A percentile compares a stretch with the other conserved stretches of the same genome.
Conservation (phyloP, 495 filamentous ascomycete genomes). For the Aspergillus ellipticus region DNA sequence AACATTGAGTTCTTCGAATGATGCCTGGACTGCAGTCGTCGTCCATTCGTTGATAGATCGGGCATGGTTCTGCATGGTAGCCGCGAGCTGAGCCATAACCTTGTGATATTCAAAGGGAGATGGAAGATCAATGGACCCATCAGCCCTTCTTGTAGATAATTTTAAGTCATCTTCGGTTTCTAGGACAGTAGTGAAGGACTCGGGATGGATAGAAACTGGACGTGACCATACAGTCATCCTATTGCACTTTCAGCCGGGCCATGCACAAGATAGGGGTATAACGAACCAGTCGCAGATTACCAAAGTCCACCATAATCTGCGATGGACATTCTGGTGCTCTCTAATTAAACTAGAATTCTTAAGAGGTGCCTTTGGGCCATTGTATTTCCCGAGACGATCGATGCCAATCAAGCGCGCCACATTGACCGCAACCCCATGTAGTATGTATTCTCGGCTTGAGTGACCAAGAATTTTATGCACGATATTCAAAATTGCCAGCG, state of each 20-base stretch:
- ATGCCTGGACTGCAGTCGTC: not conserved
- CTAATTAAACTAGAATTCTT: not conserved
- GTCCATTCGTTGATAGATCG: not conserved
- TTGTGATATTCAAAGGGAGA: slow-evolving; percentile 3
- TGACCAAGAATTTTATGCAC: not conserved
- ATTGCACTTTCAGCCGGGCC: too few species aligned
- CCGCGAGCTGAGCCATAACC: slow-evolving; percentile 1
- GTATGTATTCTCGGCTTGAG: not conserved
- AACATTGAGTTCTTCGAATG: not conserved
- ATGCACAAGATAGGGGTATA: not conserved
- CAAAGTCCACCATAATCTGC: slow-evolving; percentile 6
- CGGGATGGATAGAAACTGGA: not conserved
- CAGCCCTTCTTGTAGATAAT: not conserved
- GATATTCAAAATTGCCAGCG: not conserved
- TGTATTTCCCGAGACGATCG: not conserved
- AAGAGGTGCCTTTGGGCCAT: not conserved
- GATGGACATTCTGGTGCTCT: not conserved
- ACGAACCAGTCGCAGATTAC: slow-evolving; percentile 3
- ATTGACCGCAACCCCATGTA: slow-evolving; percentile 3
- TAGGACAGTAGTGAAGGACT: not conserved
- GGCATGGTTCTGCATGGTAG: slow-evolving; percentile 1
- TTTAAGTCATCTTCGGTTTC: not conserved
- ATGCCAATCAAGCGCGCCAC: not conserved
- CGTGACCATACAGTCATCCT: slow-evolving; percentile 2
- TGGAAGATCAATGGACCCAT: not conserved